Evolutionary conservation across 495 filamentous ascomycete species (phyloP), one percentile per base, ranked within the genome.

Genomic region (Podospora conica): DNA sequence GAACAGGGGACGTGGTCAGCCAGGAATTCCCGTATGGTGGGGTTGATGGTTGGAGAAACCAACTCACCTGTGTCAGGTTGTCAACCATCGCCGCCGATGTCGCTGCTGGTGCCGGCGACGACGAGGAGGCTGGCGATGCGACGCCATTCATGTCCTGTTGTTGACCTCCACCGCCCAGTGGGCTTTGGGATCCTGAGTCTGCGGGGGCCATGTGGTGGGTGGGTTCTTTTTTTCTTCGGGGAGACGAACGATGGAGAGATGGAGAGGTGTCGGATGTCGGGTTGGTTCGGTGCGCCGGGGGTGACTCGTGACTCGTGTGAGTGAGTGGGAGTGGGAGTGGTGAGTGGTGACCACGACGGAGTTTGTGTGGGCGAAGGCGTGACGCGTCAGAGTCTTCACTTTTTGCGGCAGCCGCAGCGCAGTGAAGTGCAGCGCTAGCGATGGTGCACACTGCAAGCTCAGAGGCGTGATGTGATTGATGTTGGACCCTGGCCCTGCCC

Each of bases 1-100:
- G 56, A 57, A 57, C 69, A 62, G 61, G 55, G 59, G 64, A 60
- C 20, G 25, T 65, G 12, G 70, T 71, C 68, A 71, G 73, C 61
- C 31, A 65, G 53, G 54, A 64, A 53, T 15, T 28, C 33, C 31
- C 20, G 24, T 55, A 64, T 61, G 65, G 65, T 53, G 65, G 61
- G 60, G 63, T 55, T 11, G 48, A 9, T 28, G 21, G 24, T 40
- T 27, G 23, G 18, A n/a, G 11, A 9, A 22, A 54, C 20, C 15
- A 48, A 48, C 40, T 48, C 40, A 48, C 40, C 40, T 48, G 40
- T 48, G 40, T 48, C 40, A 48, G 15, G n/a, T 48, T 48, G 15
- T 48, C 40, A 33, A 10, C 25, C 8, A 12, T 15, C 55, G 20
- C 1, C n/a, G 20, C 25, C 25, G 40, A 48, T 48, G 40, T 48